These are phyloP conservation scores for Escallonia herrerae DNA, from an alignment of 129 eudicot genomes.

Conservation along the genomic window DNA sequence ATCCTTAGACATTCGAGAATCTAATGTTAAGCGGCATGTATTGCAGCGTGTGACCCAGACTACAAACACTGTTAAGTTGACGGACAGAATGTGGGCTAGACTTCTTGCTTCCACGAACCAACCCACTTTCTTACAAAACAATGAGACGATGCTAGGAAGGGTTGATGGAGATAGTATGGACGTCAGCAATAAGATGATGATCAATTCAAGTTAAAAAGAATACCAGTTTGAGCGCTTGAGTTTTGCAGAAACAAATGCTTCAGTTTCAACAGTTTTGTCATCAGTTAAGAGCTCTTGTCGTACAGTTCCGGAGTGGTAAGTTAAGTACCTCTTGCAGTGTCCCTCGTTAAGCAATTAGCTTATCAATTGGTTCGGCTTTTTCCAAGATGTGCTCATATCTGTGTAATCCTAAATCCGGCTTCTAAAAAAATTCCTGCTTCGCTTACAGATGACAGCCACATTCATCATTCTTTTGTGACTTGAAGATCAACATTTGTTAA, in stretches of 20 bases:
- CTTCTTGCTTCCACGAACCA: slow-evolving; percentile 84
- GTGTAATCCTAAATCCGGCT: too few species aligned
- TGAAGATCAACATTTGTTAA: too few species aligned
- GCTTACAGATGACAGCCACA: too few species aligned
- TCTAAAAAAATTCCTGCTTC: too few species aligned
- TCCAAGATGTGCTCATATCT: too few species aligned
- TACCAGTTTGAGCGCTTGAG: neutral
- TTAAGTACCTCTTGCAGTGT: neutral
- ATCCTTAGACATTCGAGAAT: neutral
- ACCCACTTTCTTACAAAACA: slow-evolving; percentile 46
- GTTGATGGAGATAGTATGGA: slow-evolving; percentile 27
- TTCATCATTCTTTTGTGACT: too few species aligned
- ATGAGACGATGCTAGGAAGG: slow-evolving; percentile 31
- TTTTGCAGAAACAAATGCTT: neutral
- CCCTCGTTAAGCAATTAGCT: too few species aligned
- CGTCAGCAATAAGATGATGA: slow-evolving; percentile 19
- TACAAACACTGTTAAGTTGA: slow-evolving; percentile 58
- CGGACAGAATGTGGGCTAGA: slow-evolving; percentile 92
- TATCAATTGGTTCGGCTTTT: too few species aligned
- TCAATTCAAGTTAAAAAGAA: slow-evolving; percentile 22
- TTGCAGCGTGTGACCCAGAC: slow-evolving; percentile 77
- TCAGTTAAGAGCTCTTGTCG: neutral
- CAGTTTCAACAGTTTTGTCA: too few species aligned
- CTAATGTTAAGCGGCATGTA: slow-evolving; percentile 4
- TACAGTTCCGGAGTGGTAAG: slow-evolving; percentile 1